Evolutionary conservation across 345 rosid genomes (phyloP).

Genomic region (Salix dunnii): DNA sequence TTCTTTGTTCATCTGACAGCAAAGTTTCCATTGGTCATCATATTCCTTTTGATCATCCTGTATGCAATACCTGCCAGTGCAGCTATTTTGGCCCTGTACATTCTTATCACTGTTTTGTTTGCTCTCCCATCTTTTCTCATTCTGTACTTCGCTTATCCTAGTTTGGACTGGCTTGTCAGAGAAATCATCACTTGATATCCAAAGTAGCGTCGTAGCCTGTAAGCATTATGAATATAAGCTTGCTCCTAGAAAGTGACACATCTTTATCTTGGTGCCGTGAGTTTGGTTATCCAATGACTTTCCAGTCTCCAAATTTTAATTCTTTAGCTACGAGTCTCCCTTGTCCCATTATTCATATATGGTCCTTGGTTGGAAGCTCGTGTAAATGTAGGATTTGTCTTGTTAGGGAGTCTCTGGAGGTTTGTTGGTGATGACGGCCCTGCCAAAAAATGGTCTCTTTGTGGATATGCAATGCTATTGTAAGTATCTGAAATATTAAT

Average conservation of each 20-base stretch:
- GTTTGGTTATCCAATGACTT: slow-evolving; percentile 20
- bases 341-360: not conserved
- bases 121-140: slow-evolving; percentile 89
- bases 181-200: slow-evolving; percentile 59
- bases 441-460: not conserved
- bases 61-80: slow-evolving; percentile 93
- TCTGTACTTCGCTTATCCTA: slow-evolving; percentile 82
- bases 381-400: not conserved
- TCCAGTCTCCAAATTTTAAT: slow-evolving; percentile 2
- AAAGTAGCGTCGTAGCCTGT: slow-evolving; percentile 1
- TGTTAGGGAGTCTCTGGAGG: not conserved
- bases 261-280: not conserved
- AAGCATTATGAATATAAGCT: slow-evolving; percentile 13
- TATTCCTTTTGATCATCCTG: slow-evolving; percentile 72
- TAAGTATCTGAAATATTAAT: slow-evolving; percentile 2
- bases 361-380: not conserved
- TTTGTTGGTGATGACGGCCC: slow-evolving; percentile 2
- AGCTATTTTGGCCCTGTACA: slow-evolving; percentile 73
- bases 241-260: slow-evolving; percentile 12
- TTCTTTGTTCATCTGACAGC: slow-evolving; percentile 84
- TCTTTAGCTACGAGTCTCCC: slow-evolving; percentile 8
- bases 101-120: slow-evolving; percentile 69
- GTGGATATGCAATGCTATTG: slow-evolving; percentile 9
- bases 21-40: slow-evolving; percentile 82
- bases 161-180: slow-evolving; percentile 89